A percentile compares a stretch with the other conserved stretches of the same genome.
phyloP scores from a whole-genome alignment of 805 yeast species.

The Blastobotrys robertii region DNA sequence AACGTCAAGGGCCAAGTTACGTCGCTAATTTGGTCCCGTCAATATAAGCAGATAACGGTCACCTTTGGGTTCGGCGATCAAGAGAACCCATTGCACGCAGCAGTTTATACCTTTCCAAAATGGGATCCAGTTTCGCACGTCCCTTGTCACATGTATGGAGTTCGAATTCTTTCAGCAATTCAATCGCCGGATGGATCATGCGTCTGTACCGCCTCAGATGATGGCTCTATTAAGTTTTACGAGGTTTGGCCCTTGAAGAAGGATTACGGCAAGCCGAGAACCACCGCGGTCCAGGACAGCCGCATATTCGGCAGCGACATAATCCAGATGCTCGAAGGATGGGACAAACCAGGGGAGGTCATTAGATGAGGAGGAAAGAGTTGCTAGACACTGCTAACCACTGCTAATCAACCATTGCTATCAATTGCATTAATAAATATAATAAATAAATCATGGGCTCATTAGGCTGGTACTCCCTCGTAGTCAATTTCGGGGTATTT shows the following conservation, averaged over 20 bases:
- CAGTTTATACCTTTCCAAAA: slow-evolving; percentile 59
- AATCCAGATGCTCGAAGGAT: slow-evolving; percentile 14
- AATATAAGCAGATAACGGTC: slow-evolving; percentile 54
- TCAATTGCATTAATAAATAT: slow-evolving; percentile 17
- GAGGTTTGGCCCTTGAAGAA: slow-evolving; percentile 46
- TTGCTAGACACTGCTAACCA: not conserved
- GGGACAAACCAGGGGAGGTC: slow-evolving; percentile 7
- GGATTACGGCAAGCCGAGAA: not conserved
- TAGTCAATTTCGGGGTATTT: slow-evolving; percentile 53
- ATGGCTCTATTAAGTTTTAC: slow-evolving; percentile 67
- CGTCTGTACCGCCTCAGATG: slow-evolving; percentile 68
- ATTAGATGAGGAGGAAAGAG: slow-evolving; percentile 21
- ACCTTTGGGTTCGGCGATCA: slow-evolving; percentile 72
- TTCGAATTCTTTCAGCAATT: slow-evolving; percentile 58
- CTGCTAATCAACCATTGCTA: slow-evolving; percentile 15
- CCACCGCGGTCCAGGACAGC: not conserved
- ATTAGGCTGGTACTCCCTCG: slow-evolving; percentile 79
- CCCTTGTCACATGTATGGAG: slow-evolving; percentile 34
- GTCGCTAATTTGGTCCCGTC: slow-evolving; percentile 64
- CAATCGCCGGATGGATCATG: slow-evolving; percentile 53
- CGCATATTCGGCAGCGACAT: slow-evolving; percentile 10
- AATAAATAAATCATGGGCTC: slow-evolving; percentile 2
- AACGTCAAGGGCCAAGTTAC: slow-evolving; percentile 69
- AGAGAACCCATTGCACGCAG: slow-evolving; percentile 41
- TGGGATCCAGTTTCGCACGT: slow-evolving; percentile 42